These are phyloP conservation scores for Candida ascalaphidarum DNA, from an alignment of 805 yeast genomes.

Conservation along the genomic window DNA sequence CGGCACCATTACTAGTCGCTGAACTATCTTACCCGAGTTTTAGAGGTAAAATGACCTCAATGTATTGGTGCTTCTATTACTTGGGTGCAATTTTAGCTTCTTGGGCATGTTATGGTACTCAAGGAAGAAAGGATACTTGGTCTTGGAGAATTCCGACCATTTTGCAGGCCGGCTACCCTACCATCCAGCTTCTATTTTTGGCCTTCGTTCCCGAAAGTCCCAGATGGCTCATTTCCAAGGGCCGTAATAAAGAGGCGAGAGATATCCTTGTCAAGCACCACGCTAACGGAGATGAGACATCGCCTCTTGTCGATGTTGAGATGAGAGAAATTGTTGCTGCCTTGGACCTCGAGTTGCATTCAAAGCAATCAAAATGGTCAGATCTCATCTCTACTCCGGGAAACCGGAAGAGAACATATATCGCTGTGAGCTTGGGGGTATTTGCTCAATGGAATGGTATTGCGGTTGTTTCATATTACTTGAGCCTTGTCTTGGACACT, in stretches of 20 bases:
- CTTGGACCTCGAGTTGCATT: background rate
- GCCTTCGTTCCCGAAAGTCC: slow-evolving; percentile 14
- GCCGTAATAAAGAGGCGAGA: slow-evolving; percentile 7
- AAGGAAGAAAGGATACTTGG: background rate
- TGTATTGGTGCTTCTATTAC: background rate
- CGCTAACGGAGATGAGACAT: background rate
- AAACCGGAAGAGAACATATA: background rate
- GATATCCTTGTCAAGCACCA: background rate
- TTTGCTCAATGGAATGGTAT: background rate
- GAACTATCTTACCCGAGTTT: background rate
- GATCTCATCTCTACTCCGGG: background rate
- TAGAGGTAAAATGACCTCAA: slow-evolving; percentile 1
- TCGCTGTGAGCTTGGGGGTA: background rate
- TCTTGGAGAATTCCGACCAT: slow-evolving; percentile 8
- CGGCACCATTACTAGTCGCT: background rate
- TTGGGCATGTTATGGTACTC: slow-evolving; percentile 1
- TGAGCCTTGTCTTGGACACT: background rate
- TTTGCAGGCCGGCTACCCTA: slow-evolving; percentile 7
- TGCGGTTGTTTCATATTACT: slow-evolving; percentile 2
- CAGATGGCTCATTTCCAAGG: slow-evolving; percentile 8
- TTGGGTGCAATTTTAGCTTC: slow-evolving; percentile 1
- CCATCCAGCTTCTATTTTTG: slow-evolving; percentile 4
- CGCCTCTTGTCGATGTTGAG: background rate
- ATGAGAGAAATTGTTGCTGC: background rate
- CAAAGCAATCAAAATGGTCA: background rate